Evolutionary conservation across 805 yeast genomes (phyloP), one percentile per base, ranked within the genome.

Genomic region (Saccharomyces kudriavzevii): DNA sequence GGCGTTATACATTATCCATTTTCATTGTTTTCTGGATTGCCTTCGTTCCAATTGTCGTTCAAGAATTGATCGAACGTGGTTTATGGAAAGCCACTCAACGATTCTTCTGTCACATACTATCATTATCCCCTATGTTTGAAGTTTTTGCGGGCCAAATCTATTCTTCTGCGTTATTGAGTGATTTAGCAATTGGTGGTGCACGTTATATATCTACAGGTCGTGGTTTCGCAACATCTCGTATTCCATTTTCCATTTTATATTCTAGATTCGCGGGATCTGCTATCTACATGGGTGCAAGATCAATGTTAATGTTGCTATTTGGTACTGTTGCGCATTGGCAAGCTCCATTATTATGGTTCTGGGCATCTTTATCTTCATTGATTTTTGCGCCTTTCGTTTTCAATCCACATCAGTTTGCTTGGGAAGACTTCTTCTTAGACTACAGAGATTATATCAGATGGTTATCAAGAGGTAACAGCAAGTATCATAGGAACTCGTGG

Each of bases 331-430:
- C 90, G 28, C 83, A 82, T 65, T 87, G 98, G 98, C 95, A 89
- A 74, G 86, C 96, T 25, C 88, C 97, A 46, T 77, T 94, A 63
- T 73, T 92, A 58, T 94, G 97, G 97, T 94, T 94, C 82, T 94
- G 98, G 97, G 85, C 94, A 55, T 86, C 96, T 20, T 76, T 90
- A 62, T 78, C 90, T 49, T 88, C 98, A 2, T 79, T 94, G 74
- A 80, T 89, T 74, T 82, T 89, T 62, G 85, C 98, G 49, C 99
- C 99, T 65, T 90, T 92, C 71, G 68, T 94, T 56, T 94, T 89
- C 82, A 94, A 94, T 75, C 99, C 99, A 49, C 97, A 92, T 75
- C 98, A 94, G 77, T 94, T 91, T 72, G 83, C 97, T 50, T 86
- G 95, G 91, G 87, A 85, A 69, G 97, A 91, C 74, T 92, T 87